Percentiles rank a stretch among this genome's conserved stretches.
Conservation (phyloP, 1,284 basidiomycete species). For the Heterobasidion parviporum region DNA sequence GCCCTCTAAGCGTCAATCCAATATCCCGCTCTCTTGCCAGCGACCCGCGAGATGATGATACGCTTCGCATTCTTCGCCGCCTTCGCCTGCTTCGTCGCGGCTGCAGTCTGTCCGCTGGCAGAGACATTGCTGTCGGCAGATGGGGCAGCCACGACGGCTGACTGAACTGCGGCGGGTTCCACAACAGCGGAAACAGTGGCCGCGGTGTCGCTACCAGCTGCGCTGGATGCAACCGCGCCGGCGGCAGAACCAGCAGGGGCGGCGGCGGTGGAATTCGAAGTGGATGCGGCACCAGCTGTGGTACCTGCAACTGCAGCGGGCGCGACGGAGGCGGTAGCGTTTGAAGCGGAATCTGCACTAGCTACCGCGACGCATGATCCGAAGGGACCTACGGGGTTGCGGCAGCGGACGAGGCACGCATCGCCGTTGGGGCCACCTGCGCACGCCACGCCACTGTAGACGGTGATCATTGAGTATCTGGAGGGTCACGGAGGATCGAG, state of each 20-base stretch:
- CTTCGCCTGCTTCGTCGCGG: not conserved
- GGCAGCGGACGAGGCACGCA: not conserved
- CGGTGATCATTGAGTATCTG: not conserved
- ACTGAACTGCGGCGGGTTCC: too few species aligned
- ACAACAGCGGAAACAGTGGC: not conserved
- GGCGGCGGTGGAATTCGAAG: not conserved
- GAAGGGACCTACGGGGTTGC: not conserved
- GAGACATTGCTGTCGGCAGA: not conserved
- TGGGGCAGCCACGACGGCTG: not conserved
- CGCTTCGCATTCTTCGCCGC: not conserved
- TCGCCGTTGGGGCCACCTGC: not conserved
- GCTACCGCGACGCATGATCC: not conserved
- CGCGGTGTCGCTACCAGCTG: not conserved
- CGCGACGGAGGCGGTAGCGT: not conserved
- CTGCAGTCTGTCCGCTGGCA: not conserved
- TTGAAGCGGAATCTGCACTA: not conserved
- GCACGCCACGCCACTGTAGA: not conserved
- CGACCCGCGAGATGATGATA: not conserved
- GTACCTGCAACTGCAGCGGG: not conserved
- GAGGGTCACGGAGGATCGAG: not conserved
- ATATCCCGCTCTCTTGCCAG: not conserved
- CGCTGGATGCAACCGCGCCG: too few species aligned
- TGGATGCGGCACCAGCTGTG: not conserved
- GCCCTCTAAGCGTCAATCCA: not conserved
- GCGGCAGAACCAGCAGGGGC: not conserved